Evolutionary conservation across 1,284 basidiomycete species (phyloP).

Genomic region (Cutaneotrichosporon sp.): DNA sequence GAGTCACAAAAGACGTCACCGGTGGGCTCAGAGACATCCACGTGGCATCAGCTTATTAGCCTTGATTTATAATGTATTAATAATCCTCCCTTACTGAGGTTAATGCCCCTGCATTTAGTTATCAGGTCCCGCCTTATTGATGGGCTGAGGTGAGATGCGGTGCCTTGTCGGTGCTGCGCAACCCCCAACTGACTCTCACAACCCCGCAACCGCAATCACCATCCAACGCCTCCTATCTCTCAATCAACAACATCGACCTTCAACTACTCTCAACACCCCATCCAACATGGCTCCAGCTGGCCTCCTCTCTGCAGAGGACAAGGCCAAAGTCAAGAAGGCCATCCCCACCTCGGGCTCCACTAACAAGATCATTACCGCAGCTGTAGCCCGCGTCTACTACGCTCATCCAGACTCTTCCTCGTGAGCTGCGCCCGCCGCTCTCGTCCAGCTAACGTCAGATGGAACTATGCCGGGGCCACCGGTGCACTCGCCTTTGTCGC

Average conservation of each 20-base stretch:
- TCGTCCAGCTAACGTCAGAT: conserved; percentile 50
- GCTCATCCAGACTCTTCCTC: conserved; percentile 30
- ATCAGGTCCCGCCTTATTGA: no score
- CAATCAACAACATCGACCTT: not conserved
- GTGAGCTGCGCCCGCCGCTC: conserved; percentile 20
- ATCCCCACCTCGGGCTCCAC: conserved; percentile 52
- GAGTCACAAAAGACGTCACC: no score
- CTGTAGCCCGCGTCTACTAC: conserved; percentile 79
- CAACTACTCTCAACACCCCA: not conserved
- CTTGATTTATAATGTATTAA: not conserved
- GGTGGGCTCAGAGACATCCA: no score
- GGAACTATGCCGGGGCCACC: conserved; percentile 79
- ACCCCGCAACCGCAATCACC: not conserved
- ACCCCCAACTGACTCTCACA: no score
- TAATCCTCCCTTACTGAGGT: not conserved
- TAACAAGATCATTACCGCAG: conserved; percentile 70
- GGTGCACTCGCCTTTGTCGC: conserved; percentile 71
- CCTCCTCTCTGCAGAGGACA: conserved; percentile 65
- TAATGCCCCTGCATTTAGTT: not conserved
- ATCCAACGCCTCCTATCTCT: not conserved
- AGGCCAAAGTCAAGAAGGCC: conserved; percentile 65
- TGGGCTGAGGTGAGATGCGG: no score
- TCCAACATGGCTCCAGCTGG: conserved; percentile 21
- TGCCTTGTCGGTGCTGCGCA: no score
- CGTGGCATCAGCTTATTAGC: no score